Evolutionary conservation across 345 rosid species (phyloP), one percentile per base, ranked within the genome.

Genomic region (Conringia planisiliqua): DNA sequence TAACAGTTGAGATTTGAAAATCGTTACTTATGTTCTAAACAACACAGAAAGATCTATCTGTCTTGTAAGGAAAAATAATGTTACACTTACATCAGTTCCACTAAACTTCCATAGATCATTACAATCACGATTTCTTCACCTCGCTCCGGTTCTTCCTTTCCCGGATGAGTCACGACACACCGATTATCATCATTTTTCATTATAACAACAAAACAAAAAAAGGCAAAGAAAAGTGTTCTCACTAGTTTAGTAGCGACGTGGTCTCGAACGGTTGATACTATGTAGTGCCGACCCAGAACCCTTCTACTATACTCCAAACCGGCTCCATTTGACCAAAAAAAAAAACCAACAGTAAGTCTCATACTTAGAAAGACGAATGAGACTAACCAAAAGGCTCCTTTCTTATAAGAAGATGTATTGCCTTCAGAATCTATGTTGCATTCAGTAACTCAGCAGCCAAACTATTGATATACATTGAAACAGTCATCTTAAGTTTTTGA

Each of bases 291-390:
- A n/a, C n/a, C n/a, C n/a, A n/a, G n/a, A n/a, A 73, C 80, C 81
- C 96, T 87, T 72, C 86, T 85, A 84, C 86, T 84, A 75, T 80
- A 82, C 66, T 85, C 90, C 78, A 85, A 84, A 80, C 84, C 77
- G 30, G 68, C 68, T 62, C 92, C 91, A 75, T 87, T 86, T 55
- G 57, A 60, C 8, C n/a, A n/a, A n/a, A n/a, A n/a, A n/a, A n/a
- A 63, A 8, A 5, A 12, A 35, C n/a, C 13, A 52, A 13, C 11
- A 24, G 18, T 10, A 32, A 30, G 5, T 48, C 51, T 62, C 26
- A 70, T 9, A 62, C 60, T 55, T n/a, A 1, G 4, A 16, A 17
- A 59, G 11, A 60, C 30, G 1, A 29, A 22, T 38, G 20, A 50
- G 39, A 54, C 13, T 71, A 75, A 26, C 17, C 9, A 6, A 3